Percentiles rank a stretch among this genome's conserved stretches.
phyloP scores from a whole-genome alignment of 2,329 filamentous ascomycete species.

The Hymenoscyphus linearis region DNA sequence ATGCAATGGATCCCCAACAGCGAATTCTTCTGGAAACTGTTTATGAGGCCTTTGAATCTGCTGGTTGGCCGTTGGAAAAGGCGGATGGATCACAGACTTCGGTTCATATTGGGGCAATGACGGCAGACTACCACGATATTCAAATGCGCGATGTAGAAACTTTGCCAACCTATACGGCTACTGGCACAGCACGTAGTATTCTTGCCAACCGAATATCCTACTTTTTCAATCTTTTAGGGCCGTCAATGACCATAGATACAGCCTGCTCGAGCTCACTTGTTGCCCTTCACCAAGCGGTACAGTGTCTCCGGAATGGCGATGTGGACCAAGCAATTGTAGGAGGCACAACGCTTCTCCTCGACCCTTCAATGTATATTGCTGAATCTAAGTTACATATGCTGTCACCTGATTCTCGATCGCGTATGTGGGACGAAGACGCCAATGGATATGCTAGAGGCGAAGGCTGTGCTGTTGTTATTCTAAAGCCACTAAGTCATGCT shows the following conservation, averaged over 20 bases:
- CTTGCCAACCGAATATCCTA: conserved; percentile 32
- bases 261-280: background rate
- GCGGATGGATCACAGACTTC: conserved; percentile 18
- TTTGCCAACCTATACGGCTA: background rate
- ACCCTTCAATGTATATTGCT: conserved; percentile 31
- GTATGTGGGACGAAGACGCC: conserved; percentile 34
- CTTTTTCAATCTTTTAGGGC: conserved; percentile 36
- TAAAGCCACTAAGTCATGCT: conserved; percentile 50
- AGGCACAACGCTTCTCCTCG: conserved; percentile 22
- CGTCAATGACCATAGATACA: conserved; percentile 23
- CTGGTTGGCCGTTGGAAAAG: conserved; percentile 20
- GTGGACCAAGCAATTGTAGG: conserved; percentile 16
- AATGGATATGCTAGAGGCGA: conserved; percentile 36
- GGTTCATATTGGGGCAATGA: conserved; percentile 30
- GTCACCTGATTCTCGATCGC: conserved; percentile 29
- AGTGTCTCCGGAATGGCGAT: conserved; percentile 13
- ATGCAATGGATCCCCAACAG: conserved; percentile 25
- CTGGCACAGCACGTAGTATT: background rate
- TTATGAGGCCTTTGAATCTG: conserved; percentile 28
- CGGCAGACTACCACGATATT: background rate
- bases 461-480: conserved; percentile 50
- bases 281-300: background rate
- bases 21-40: conserved; percentile 25
- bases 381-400: conserved; percentile 39
- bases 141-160: background rate